Evolutionary conservation across 2,329 filamentous ascomycete species (phyloP).

Genomic region (Arthroderma sp.): DNA sequence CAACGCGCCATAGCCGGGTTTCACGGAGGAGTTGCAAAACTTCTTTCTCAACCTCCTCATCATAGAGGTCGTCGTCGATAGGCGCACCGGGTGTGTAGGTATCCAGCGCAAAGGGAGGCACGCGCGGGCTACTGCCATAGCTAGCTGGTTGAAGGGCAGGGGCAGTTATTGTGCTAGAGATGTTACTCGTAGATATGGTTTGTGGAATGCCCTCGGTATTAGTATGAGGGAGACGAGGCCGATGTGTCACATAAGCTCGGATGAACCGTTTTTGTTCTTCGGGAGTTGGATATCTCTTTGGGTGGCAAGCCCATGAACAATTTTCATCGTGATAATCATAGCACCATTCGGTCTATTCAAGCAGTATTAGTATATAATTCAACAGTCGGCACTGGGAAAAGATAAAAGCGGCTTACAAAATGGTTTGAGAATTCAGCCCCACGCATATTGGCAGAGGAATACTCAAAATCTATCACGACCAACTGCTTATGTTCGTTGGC

Average conservation of each 20-base stretch:
- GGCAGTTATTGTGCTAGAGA: constrained; percentile 4
- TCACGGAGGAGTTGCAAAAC: constrained; percentile 63
- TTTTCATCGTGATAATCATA: constrained; percentile 84
- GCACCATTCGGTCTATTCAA: constrained; percentile 65
- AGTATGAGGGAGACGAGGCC: constrained; percentile 37
- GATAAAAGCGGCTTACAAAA: constrained; percentile 46
- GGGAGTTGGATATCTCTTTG: constrained; percentile 55
- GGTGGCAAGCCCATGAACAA: constrained; percentile 54
- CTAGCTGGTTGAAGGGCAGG: constrained; percentile 17
- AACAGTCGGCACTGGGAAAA: neutral
- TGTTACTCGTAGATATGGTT: constrained; percentile 37
- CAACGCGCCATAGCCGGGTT: constrained; percentile 69
- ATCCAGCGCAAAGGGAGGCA: constrained; percentile 67
- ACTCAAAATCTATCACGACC: constrained; percentile 96
- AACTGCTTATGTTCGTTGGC: constrained; percentile 92
- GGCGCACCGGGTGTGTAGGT: constrained; percentile 40
- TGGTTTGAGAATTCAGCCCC: constrained; percentile 95
- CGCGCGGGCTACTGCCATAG: constrained; percentile 17
- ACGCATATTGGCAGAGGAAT: constrained; percentile 74
- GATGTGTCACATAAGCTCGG: constrained; percentile 73
- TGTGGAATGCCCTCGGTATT: constrained; percentile 26
- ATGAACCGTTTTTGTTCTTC: constrained; percentile 80
- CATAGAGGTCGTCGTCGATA: constrained; percentile 47
- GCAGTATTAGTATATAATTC: neutral
- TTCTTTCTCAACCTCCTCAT: constrained; percentile 53